phyloP scores from a whole-genome alignment of 805 yeast species.

The Metahyphopichia silvanorum region DNA sequence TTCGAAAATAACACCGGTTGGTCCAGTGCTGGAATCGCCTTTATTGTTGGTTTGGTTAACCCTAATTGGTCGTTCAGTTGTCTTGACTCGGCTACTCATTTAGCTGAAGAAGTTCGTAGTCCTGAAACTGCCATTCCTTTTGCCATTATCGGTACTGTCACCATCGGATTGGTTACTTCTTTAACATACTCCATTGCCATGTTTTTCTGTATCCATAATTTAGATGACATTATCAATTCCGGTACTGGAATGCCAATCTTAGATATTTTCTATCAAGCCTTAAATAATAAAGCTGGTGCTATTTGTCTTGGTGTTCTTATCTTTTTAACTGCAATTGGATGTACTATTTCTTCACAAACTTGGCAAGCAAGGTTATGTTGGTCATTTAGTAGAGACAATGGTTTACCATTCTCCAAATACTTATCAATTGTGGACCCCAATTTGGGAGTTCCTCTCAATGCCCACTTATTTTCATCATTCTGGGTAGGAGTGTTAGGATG shows the following conservation, averaged over 20 bases:
- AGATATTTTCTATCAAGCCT: conserved; percentile 39
- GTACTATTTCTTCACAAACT: conserved; percentile 39
- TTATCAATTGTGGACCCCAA: conserved; percentile 36
- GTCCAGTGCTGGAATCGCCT: conserved; percentile 33
- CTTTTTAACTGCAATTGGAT: conserved; percentile 33
- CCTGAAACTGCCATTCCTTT: conserved; percentile 39
- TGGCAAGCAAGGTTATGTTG: conserved; percentile 45
- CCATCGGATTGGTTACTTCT: conserved; percentile 38
- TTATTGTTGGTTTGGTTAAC: conserved; percentile 35
- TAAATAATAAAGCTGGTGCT: conserved; percentile 32
- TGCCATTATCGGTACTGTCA: conserved; percentile 38
- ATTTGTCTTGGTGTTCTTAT: conserved; percentile 32
- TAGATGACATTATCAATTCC: conserved; percentile 23
- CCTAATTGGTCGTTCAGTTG: conserved; percentile 39
- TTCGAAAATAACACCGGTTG: conserved; percentile 22
- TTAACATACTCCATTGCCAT: conserved; percentile 38
- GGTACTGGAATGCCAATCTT: conserved; percentile 38
- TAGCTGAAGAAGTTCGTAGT: conserved; percentile 37
- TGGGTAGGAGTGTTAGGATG: conserved; percentile 36
- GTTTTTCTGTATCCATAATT: conserved; percentile 36
- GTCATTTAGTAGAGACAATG: conserved; percentile 43
- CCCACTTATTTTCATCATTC: conserved; percentile 33
- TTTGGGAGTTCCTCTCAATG: conserved; percentile 37
- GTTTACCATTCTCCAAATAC: conserved; percentile 39
- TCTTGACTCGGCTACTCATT: conserved; percentile 39